Base-by-base conservation (phyloP, 768 basidiomycete genomes). In the Pleurotus pulmonarius region DNA sequence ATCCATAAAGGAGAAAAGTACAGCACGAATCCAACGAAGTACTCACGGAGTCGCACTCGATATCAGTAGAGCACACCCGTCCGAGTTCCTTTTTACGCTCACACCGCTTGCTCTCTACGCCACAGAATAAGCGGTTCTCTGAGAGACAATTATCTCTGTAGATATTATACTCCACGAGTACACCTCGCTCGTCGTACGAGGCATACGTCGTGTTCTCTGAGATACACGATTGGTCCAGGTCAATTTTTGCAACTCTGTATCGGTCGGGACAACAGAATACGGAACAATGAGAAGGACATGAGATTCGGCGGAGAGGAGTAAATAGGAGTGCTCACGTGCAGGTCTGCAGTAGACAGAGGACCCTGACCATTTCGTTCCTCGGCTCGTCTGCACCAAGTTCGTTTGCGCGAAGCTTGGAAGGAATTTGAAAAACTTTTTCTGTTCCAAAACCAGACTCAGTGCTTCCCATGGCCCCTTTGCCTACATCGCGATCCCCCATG, bases 211-310 rank as follows among this genome's bases (percentile, higher is more conserved):
- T 78, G 61, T 78, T 80, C 56, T 86, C 83, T 9, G 72, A 68
- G 3, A 79, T 61, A 64, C 87, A 90, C 12, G 75, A 63, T 34
- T 76, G 71, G 5, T 78, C 80, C 3, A 83, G 63, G 0, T 80
- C 77, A 15, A 73, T 79, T 57, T 86, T 85, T 3, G 85, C 81
- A n/a, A n/a, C n/a, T n/a, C n/a, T n/a, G n/a, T n/a, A n/a, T n/a
- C n/a, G n/a, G n/a, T n/a, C n/a, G n/a, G n/a, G n/a, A n/a, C n/a
- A n/a, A n/a, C n/a, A n/a, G n/a, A n/a, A n/a, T n/a, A n/a, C n/a
- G n/a, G n/a, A n/a, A n/a, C n/a, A n/a, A n/a, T n/a, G n/a, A n/a
- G n/a, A n/a, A n/a, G n/a, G n/a, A n/a, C n/a, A n/a, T n/a, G n/a
- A n/a, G n/a, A n/a, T n/a, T n/a, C n/a, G n/a, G n/a, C n/a, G n/a